Evolutionary conservation across 352 stramenopile genomes (phyloP).

Genomic region (Aphanomyces euteiches): DNA sequence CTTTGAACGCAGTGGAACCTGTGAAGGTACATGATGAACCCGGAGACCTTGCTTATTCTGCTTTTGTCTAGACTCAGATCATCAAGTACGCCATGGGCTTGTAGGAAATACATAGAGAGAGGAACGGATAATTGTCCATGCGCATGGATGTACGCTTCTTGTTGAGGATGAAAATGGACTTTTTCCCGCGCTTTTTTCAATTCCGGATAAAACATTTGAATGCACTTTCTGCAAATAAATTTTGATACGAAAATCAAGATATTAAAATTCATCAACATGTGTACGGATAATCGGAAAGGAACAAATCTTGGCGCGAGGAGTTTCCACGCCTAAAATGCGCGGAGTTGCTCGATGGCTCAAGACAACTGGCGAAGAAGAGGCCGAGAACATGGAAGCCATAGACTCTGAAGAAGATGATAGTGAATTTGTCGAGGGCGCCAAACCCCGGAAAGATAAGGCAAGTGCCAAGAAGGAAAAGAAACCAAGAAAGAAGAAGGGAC

Average conservation of each 20-base stretch:
- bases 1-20: conserved; percentile 79
- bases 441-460: neutral
- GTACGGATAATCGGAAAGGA: too few relatives aligned
- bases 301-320: conserved; percentile 1
- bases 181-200: neutral
- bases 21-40: conserved; percentile 49
- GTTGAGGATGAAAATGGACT: neutral
- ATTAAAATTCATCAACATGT: neutral
- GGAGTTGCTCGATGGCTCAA: conserved; percentile 27
- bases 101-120: conserved; percentile 40
- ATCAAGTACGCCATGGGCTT: conserved; percentile 86
- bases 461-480: conserved; percentile 10
- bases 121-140: neutral
- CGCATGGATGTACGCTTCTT: neutral
- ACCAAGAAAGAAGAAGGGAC: neutral
- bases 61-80: conserved; percentile 60
- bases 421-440: conserved; percentile 27
- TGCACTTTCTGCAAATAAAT: neutral
- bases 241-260: neutral
- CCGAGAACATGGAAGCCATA: conserved; percentile 21
- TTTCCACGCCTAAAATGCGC: conserved; percentile 13
- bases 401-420: conserved; percentile 24
- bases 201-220: neutral
- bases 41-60: neutral
- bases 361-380: neutral